Evolutionary conservation across 1,284 basidiomycete genomes (phyloP).

Genomic region (Ceratobasidium sp.): DNA sequence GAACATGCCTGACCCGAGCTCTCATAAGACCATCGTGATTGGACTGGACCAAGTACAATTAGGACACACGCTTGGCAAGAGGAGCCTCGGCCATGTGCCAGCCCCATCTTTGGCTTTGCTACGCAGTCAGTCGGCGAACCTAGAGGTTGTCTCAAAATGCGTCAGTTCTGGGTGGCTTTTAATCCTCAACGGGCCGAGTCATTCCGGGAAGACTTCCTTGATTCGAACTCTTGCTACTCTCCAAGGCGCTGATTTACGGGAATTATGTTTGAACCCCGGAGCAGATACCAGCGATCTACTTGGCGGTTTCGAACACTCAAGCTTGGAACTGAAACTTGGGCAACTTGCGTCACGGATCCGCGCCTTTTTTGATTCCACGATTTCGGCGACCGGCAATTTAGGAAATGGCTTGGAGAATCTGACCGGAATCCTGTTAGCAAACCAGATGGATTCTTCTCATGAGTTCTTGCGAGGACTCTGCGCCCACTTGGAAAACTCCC

Average conservation of each 20-base stretch:
- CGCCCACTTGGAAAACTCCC: not conserved
- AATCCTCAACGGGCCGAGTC: constrained; percentile 80
- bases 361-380: not conserved
- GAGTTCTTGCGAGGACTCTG: not conserved
- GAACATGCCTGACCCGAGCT: constrained; percentile 48
- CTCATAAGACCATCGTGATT: constrained; percentile 57
- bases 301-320: constrained; percentile 89
- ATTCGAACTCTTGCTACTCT: constrained; percentile 75
- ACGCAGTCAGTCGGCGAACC: constrained; percentile 33
- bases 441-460: not conserved
- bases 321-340: constrained; percentile 20
- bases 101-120: constrained; percentile 53
- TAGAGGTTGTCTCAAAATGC: constrained; percentile 81
- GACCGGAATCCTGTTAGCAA: not conserved
- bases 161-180: constrained; percentile 84
- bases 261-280: constrained; percentile 83
- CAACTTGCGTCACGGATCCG: constrained; percentile 10
- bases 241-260: constrained; percentile 71
- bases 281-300: constrained; percentile 95
- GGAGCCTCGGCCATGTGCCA: constrained; percentile 56
- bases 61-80: constrained; percentile 67
- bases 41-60: constrained; percentile 66
- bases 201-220: constrained; percentile 82
- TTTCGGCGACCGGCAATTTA: constrained; percentile 2
- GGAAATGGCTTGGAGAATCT: not conserved